Evolutionary conservation across 1,284 basidiomycete genomes (phyloP).

Genomic region (Stereum hirsutum): DNA sequence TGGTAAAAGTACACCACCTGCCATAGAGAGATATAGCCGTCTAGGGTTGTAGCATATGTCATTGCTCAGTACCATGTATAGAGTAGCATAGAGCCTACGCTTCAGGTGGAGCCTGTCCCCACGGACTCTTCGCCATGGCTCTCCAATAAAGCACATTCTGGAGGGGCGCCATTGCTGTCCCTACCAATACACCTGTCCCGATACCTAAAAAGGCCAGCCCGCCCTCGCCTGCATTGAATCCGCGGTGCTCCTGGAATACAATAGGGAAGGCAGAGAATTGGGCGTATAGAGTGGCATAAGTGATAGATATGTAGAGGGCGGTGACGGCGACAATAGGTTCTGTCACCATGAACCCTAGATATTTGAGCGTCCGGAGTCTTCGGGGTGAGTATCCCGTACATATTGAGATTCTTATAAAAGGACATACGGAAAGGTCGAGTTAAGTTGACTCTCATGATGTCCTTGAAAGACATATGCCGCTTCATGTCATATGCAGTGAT

Average conservation of each 20-base stretch:
- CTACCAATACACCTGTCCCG: conserved; percentile 48
- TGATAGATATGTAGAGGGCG: conserved; percentile 58
- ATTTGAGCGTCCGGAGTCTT: too few relatives aligned
- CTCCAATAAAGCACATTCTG: conserved; percentile 49
- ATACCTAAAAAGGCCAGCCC: conserved; percentile 62
- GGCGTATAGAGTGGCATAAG: conserved; percentile 53
- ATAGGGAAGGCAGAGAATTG: conserved; percentile 55
- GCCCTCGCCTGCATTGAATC: conserved; percentile 48
- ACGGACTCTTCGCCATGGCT: conserved; percentile 37
- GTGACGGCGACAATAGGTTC: conserved; percentile 65
- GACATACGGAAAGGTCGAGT: conserved; percentile 50
- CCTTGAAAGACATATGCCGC: conserved; percentile 32
- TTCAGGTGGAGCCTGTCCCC: conserved; percentile 50
- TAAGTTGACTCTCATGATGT: conserved; percentile 36
- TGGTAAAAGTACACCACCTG: conserved; percentile 46
- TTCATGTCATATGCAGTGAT: conserved; percentile 47
- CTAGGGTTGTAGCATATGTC: conserved; percentile 23
- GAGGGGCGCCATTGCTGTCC: conserved; percentile 41
- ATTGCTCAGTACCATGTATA: neutral
- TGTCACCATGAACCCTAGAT: conserved; percentile 48
- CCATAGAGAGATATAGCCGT: conserved; percentile 46
- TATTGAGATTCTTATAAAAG: too few relatives aligned
- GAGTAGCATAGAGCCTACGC: conserved; percentile 29
- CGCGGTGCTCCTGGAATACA: conserved; percentile 50
- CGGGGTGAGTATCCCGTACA: too few relatives aligned